Percentiles rank a stretch among this genome's conserved stretches.
phyloP scores from a whole-genome alignment of 2,329 filamentous ascomycete species.

The Aspergillus novoparasiticus region DNA sequence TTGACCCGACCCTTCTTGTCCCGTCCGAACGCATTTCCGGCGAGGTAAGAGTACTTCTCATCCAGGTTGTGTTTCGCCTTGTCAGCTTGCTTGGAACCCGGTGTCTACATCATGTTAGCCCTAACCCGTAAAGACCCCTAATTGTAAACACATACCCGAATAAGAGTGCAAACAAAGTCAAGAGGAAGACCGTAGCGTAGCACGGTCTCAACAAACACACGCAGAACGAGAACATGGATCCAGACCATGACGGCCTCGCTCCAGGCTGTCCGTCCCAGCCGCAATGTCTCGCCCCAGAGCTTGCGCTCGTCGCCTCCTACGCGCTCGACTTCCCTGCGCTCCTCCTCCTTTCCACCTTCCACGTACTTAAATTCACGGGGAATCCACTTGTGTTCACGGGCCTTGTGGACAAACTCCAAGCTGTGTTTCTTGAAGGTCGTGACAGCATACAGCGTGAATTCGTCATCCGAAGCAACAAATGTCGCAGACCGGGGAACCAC shows the following conservation, averaged over 20 bases:
- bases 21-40: slow-evolving; percentile 87
- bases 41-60: slow-evolving; percentile 83
- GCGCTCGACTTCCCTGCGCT: slow-evolving; percentile 81
- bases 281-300: slow-evolving; percentile 87
- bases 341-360: slow-evolving; percentile 85
- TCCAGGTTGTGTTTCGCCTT: slow-evolving; percentile 82
- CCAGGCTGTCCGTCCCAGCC: slow-evolving; percentile 87
- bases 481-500: slow-evolving; percentile 87
- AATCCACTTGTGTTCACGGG: slow-evolving; percentile 89
- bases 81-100: slow-evolving; percentile 71
- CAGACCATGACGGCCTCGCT: slow-evolving; percentile 95
- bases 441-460: slow-evolving; percentile 85
- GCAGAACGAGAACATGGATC: slow-evolving; percentile 85
- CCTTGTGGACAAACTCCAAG: slow-evolving; percentile 86
- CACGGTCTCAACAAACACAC: slow-evolving; percentile 98
- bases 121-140: neutral
- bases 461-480: slow-evolving; percentile 80
- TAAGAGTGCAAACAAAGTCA: slow-evolving; percentile 80
- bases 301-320: slow-evolving; percentile 84
- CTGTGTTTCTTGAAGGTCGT: slow-evolving; percentile 92
- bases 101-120: slow-evolving; percentile 61
- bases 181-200: slow-evolving; percentile 89
- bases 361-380: slow-evolving; percentile 93
- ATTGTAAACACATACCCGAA: slow-evolving; percentile 66
- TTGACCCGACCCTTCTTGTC: slow-evolving; percentile 92